Evolutionary conservation across 768 basidiomycete species (phyloP).

Genomic region (Pisolithus microcarpus): DNA sequence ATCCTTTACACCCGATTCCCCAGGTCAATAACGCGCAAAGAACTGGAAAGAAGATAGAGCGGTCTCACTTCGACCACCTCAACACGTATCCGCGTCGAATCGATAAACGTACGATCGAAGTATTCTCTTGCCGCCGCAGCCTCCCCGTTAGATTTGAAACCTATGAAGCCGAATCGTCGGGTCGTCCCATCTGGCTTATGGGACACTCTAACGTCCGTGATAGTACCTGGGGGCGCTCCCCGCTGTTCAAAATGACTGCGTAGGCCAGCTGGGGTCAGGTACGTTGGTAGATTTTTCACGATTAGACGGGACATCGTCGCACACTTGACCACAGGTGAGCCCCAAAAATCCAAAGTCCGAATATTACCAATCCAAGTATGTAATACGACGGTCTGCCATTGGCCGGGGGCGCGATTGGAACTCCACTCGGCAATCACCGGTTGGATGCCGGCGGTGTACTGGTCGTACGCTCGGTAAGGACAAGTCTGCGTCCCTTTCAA

Average conservation of each 20-base stretch:
- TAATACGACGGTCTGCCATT: too few species aligned
- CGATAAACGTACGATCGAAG: constrained; percentile 82
- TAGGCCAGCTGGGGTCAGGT: constrained; percentile 57
- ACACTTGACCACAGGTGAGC: too few species aligned
- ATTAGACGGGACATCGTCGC: constrained; percentile 71
- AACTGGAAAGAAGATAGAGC: not conserved
- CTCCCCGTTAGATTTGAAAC: constrained; percentile 75
- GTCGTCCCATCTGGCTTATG: constrained; percentile 71
- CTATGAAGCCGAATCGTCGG: constrained; percentile 87
- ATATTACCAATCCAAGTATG: too few species aligned
- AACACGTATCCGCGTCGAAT: constrained; percentile 69
- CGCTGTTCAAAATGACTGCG: constrained; percentile 61
- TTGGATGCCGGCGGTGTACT: too few species aligned
- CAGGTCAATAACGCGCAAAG: not conserved
- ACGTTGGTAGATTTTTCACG: constrained; percentile 71
- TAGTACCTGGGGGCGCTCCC: constrained; percentile 52
- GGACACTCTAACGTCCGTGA: constrained; percentile 86
- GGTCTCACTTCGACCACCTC: constrained; percentile 64
- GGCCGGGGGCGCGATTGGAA: too few species aligned
- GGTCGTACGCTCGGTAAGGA: too few species aligned
- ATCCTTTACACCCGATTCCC: constrained; percentile 56
- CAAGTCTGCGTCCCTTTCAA: too few species aligned
- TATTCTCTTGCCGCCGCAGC: constrained; percentile 70
- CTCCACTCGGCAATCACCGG: too few species aligned
- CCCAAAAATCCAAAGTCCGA: too few species aligned